Evolutionary conservation across 1,284 basidiomycete species (phyloP).

Genomic region (Irpex sp.): DNA sequence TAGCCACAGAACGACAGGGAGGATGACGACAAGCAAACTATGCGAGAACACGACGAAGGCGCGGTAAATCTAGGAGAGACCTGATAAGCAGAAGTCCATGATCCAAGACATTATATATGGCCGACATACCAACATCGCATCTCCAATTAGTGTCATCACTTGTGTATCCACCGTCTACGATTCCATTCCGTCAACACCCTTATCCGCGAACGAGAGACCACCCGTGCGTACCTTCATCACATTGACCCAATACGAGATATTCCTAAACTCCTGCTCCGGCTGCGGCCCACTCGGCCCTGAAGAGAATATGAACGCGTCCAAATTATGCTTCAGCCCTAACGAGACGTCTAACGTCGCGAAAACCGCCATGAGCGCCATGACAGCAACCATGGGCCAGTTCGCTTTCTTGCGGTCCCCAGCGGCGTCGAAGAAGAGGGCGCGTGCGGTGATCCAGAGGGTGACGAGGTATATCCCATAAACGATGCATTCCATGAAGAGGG

Average conservation of each 20-base stretch:
- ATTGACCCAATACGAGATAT: conserved; percentile 15
- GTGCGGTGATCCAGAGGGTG: conserved; percentile 30
- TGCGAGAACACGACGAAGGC: conserved; percentile 11
- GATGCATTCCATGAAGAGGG: conserved; percentile 18
- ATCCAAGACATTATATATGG: background rate
- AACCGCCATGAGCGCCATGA: conserved; percentile 29
- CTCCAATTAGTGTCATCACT: conserved; percentile 12
- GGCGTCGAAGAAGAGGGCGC: conserved; percentile 29
- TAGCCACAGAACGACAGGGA: conserved; percentile 11
- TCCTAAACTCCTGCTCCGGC: conserved; percentile 21
- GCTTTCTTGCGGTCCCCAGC: conserved; percentile 23
- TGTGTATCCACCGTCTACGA: conserved; percentile 12
- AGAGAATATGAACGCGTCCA: conserved; percentile 31
- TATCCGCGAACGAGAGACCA: background rate
- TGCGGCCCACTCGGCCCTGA: conserved; percentile 22
- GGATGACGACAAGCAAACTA: conserved; percentile 8
- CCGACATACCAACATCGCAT: conserved; percentile 12
- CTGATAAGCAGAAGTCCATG: background rate
- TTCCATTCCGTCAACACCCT: background rate
- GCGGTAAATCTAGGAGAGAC: conserved; percentile 11
- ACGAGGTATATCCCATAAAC: conserved; percentile 30
- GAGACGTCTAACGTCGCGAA: conserved; percentile 32
- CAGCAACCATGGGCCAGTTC: conserved; percentile 32
- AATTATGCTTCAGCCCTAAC: conserved; percentile 33
- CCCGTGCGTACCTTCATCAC: conserved; percentile 10